Conservation (phyloP, 2,329 filamentous ascomycete species). For the Salinomyces thailandicus region DNA sequence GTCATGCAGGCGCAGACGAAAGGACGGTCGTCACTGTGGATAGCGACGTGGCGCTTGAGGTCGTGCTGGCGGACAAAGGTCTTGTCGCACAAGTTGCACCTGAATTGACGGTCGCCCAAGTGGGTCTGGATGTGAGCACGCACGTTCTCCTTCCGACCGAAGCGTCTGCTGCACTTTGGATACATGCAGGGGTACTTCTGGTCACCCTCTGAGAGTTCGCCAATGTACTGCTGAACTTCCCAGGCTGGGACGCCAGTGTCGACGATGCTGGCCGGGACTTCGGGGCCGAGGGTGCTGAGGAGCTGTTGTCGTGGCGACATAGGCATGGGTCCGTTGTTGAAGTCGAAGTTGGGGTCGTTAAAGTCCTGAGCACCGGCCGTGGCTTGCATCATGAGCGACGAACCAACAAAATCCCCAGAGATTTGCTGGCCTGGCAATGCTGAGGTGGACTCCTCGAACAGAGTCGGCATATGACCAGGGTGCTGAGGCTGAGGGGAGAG, state of each 20-base stretch:
- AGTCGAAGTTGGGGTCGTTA: slow-evolving; percentile 22
- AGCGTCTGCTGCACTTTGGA: slow-evolving; percentile 72
- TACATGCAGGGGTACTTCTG: slow-evolving; percentile 41
- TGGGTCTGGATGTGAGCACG: slow-evolving; percentile 98
- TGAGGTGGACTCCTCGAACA: slow-evolving; percentile 23
- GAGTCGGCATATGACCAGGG: slow-evolving; percentile 28
- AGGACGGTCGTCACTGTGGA: slow-evolving; percentile 90
- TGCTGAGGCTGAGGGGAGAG: slow-evolving; percentile 32
- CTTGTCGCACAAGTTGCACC: slow-evolving; percentile 86
- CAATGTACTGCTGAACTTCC: slow-evolving; percentile 48
- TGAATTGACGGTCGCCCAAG: slow-evolving; percentile 88
- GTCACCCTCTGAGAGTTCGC: slow-evolving; percentile 33
- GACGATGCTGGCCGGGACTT: slow-evolving; percentile 51
- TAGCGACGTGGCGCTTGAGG: slow-evolving; percentile 93
- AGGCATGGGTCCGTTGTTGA: slow-evolving; percentile 14
- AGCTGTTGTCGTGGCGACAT: slow-evolving; percentile 30
- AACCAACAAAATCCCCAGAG: slow-evolving; percentile 4
- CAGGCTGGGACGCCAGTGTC: slow-evolving; percentile 81
- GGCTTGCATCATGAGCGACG: slow-evolving; percentile 19
- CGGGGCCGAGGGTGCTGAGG: slow-evolving; percentile 36
- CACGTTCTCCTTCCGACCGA: slow-evolving; percentile 98
- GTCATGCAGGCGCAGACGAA: slow-evolving; percentile 92
- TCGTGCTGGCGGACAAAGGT: slow-evolving; percentile 96
- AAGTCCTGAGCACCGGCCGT: slow-evolving; percentile 21
- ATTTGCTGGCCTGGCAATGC: slow-evolving; percentile 13